Percentiles rank a stretch among this genome's conserved stretches.
Conservation (phyloP, 225 moss, liverwort and hornwort genomes). For the Antitrichia curtipendula region DNA sequence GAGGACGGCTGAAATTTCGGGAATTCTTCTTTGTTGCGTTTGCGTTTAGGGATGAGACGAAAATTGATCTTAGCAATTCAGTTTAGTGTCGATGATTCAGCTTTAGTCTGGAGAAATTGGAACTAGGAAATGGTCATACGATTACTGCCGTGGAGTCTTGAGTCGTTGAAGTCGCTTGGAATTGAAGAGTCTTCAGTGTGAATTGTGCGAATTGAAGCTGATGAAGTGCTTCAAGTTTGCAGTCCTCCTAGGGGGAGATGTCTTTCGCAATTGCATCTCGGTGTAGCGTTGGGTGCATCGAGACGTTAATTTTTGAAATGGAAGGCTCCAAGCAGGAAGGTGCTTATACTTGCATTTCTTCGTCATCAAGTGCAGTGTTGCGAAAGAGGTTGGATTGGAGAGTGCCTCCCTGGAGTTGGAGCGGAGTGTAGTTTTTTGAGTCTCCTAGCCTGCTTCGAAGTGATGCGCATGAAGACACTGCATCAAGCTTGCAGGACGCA, state of each 20-base stretch:
- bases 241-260: not conserved
- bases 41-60: not conserved
- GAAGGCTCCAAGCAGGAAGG: not conserved
- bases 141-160: not conserved
- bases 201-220: not conserved
- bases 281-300: not conserved
- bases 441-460: not conserved
- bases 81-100: not conserved
- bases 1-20: not conserved
- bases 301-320: constrained; percentile 10
- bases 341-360: not conserved
- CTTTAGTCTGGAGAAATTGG: not conserved
- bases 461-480: not conserved
- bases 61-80: not conserved
- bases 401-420: not conserved
- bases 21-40: not conserved
- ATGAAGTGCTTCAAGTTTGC: not conserved
- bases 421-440: not conserved
- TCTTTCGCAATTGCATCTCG: not conserved
- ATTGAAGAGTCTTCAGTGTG: not conserved
- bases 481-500: not conserved
- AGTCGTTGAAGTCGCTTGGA: not conserved
- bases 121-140: not conserved
- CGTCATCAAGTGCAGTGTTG: not conserved
- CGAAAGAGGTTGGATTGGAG: not conserved